Conservation (phyloP, 1,284 basidiomycete species). For the Inonotus hispidus region DNA sequence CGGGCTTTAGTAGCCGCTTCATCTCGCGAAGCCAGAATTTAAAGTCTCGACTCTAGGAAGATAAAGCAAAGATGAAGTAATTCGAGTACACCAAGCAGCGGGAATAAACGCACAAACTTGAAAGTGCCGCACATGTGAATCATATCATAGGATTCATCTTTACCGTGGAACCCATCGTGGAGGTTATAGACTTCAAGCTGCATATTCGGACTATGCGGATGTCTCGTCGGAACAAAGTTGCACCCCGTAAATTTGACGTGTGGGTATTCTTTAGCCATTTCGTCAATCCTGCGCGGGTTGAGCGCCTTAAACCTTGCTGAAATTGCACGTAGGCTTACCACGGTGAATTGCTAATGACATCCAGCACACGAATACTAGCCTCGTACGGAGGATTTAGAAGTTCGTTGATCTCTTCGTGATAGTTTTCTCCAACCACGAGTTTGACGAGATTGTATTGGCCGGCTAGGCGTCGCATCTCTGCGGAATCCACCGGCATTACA, state of each 20-base stretch:
- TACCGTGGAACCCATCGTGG: constrained; percentile 14
- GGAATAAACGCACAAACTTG: constrained; percentile 13
- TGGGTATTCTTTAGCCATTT: constrained; percentile 18
- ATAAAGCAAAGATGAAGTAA: background rate
- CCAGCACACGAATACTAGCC: constrained; percentile 14
- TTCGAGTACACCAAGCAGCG: background rate
- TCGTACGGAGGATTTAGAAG: constrained; percentile 16
- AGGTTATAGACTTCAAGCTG: constrained; percentile 17
- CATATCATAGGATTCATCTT: constrained; percentile 13
- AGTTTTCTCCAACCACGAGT: constrained; percentile 6
- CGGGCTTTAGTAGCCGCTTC: constrained; percentile 13
- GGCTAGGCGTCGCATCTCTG: constrained; percentile 14
- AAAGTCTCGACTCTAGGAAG: constrained; percentile 14
- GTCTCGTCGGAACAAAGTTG: constrained; percentile 17
- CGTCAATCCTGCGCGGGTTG: constrained; percentile 15
- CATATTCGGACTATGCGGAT: constrained; percentile 14
- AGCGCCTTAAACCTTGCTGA: background rate
- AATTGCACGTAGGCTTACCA: constrained; percentile 4
- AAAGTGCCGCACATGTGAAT: constrained; percentile 14
- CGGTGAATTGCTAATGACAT: constrained; percentile 17
- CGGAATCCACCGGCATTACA: constrained; percentile 16
- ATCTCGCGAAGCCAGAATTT: constrained; percentile 13
- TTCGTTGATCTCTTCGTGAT: constrained; percentile 12
- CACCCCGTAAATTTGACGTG: constrained; percentile 18
- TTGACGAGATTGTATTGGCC: constrained; percentile 14